Percentiles rank a stretch among this genome's conserved stretches.
phyloP scores from a whole-genome alignment of 2,329 filamentous ascomycete genomes.

The Rutstroemia sp. region DNA sequence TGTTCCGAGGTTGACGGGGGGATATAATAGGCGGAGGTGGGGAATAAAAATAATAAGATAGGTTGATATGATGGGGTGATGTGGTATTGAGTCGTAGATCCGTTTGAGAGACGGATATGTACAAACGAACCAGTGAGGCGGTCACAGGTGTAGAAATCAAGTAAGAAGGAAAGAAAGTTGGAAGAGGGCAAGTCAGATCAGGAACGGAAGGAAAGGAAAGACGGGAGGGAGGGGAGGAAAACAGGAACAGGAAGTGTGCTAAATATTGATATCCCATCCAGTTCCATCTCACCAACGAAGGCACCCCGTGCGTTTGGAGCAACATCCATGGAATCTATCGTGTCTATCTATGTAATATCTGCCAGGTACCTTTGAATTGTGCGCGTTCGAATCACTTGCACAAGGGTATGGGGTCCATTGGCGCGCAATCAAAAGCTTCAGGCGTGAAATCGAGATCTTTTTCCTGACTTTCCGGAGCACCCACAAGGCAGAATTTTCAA shows the following conservation, averaged over 20 bases:
- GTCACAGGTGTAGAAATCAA: too few relatives aligned
- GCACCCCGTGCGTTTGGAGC: background rate
- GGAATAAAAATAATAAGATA: slow-evolving; percentile 7
- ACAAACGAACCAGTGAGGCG: background rate
- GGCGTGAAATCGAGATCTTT: too few relatives aligned
- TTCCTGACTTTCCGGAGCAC: too few relatives aligned
- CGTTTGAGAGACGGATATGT: too few relatives aligned
- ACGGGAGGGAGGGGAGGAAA: background rate
- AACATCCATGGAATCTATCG: too few relatives aligned
- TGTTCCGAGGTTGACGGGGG: slow-evolving; percentile 3
- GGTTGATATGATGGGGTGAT: slow-evolving; percentile 6
- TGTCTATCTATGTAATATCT: too few relatives aligned
- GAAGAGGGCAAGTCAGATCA: background rate
- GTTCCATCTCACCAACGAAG: background rate
- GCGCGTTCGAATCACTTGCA: background rate
- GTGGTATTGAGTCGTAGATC: too few relatives aligned
- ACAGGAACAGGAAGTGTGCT: background rate
- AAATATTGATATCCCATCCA: too few relatives aligned
- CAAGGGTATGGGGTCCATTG: too few relatives aligned
- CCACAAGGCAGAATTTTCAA: too few relatives aligned
- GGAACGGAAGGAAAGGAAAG: background rate
- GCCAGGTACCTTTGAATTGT: too few relatives aligned
- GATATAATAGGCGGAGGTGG: slow-evolving; percentile 7
- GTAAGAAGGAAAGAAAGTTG: background rate
- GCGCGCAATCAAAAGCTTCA: too few relatives aligned